These are phyloP conservation scores for Fraxinus sp. DNA, from an alignment of 305 asterid genomes.

Conservation along the genomic window DNA sequence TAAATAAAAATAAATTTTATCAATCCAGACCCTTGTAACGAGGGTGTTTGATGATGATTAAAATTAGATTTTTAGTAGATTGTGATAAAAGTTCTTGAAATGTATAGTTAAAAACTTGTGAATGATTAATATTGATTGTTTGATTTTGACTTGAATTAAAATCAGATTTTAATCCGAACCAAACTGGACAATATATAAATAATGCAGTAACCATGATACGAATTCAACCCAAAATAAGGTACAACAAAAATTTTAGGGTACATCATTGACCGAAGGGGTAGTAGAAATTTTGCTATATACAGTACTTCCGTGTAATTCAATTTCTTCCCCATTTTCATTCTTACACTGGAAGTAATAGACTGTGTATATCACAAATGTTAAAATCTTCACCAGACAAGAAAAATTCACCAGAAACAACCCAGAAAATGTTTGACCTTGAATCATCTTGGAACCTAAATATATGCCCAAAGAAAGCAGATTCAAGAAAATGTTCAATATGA, in stretches of 20 bases:
- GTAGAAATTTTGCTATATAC: slow-evolving; percentile 10
- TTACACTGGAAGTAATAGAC: slow-evolving; percentile 23
- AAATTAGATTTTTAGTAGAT: no score
- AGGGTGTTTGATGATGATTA: no score
- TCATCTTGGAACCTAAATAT: slow-evolving; percentile 2
- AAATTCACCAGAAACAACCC: slow-evolving; percentile 23
- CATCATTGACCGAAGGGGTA: not conserved
- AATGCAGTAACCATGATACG: not conserved
- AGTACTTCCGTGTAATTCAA: slow-evolving; percentile 10
- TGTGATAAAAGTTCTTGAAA: no score
- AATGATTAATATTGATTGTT: no score
- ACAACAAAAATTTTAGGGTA: not conserved
- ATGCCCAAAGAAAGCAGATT: slow-evolving; percentile 13
- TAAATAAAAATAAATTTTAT: no score
- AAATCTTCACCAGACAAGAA: slow-evolving; percentile 26
- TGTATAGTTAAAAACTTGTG: no score
- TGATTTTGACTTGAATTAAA: no score
- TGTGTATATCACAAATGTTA: slow-evolving; percentile 19
- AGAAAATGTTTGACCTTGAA: not conserved
- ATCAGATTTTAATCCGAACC: no score
- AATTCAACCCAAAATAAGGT: not conserved
- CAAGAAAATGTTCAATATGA: slow-evolving; percentile 20
- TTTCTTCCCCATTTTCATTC: not conserved
- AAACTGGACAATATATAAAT: no score
- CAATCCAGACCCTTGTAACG: no score